Evolutionary conservation across 176 grass and related monocot species (phyloP), one percentile per base, ranked within the genome.

Genomic region (Musa itinerans): DNA sequence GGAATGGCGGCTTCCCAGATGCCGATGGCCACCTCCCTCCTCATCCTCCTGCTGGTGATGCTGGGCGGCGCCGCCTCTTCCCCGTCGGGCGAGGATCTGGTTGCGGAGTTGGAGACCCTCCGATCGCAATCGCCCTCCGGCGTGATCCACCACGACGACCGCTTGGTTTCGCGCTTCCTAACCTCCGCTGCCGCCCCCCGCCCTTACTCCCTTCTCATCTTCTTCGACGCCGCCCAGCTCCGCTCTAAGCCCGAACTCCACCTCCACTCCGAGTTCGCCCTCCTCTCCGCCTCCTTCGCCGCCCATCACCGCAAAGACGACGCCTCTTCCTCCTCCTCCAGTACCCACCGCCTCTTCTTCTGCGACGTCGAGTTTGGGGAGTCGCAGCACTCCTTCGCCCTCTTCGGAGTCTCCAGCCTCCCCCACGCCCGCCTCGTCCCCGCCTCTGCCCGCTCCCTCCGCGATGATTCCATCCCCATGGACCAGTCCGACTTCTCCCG

Each of bases 181-280:
- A 81, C 83, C 56, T 80, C 88, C n/a, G 68, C 82, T 27, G 21
- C 77, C 57, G 20, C 80, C 15, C 88, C 89, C 2, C 82, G 89
- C 54, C 57, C 90, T 48, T 98, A 98, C 69, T 91, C 90, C 54
- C 73, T 98, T 5, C 71, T 98, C 13, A 65, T 98, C 72, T 98
- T 98, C 88, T 98, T 98, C 86, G 94, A 98, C 68, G 94, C 94
- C 21, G 10, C 82, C 53, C 87, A 92, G 57, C 90, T 98, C 80
- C 90, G 87, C 74, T 93, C 88, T 59, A 98, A 93, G 83, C 12
- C 90, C 7, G 90, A 98, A 15, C 88, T 98, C 82, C 94, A 98
- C 80, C 94, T 98, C 84, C 90, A 86, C 65, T 74, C 71, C 53
- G 88, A 98, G 78, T 98, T 91, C 20, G 88, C 82, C 52, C 83